These are phyloP conservation scores for Neckera pumila DNA, from an alignment of 225 moss, liverwort and hornwort species.

Conservation along the genomic window DNA sequence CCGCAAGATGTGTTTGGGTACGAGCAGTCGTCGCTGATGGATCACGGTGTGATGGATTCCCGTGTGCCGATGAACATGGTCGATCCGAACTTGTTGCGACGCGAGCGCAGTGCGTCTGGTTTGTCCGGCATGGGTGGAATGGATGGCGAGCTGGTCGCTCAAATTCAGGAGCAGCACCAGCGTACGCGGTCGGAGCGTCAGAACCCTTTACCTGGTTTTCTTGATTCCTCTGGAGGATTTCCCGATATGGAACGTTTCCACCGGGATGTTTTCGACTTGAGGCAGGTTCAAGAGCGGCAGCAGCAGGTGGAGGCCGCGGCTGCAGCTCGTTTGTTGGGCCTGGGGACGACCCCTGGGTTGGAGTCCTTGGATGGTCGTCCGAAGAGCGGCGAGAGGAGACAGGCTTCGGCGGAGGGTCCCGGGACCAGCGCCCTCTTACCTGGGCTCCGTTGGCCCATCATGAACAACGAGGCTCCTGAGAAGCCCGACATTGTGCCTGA, in stretches of 20 bases:
- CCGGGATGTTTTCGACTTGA: slow-evolving; percentile 42
- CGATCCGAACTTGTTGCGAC: slow-evolving; percentile 67
- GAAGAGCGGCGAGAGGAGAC: slow-evolving; percentile 36
- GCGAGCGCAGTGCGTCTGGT: slow-evolving; percentile 70
- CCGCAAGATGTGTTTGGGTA: slow-evolving; percentile 76
- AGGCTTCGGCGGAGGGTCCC: slow-evolving; percentile 6
- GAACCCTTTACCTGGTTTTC: slow-evolving; percentile 41
- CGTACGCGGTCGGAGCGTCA: slow-evolving; percentile 57
- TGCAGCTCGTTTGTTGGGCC: slow-evolving; percentile 34
- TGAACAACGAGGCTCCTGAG: slow-evolving; percentile 23
- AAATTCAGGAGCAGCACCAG: slow-evolving; percentile 73
- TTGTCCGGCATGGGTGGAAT: slow-evolving; percentile 59
- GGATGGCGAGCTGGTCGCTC: slow-evolving; percentile 73
- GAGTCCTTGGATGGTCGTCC: slow-evolving; percentile 21
- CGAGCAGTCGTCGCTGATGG: slow-evolving; percentile 28
- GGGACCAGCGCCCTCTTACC: slow-evolving; percentile 35
- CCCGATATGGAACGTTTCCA: slow-evolving; percentile 39
- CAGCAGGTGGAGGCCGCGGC: slow-evolving; percentile 62
- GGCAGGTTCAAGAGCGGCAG: slow-evolving; percentile 54
- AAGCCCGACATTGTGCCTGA: slow-evolving; percentile 14
- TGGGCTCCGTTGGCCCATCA: slow-evolving; percentile 41
- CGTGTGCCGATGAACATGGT: slow-evolving; percentile 58
- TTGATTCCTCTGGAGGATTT: slow-evolving; percentile 22
- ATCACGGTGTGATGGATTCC: slow-evolving; percentile 22
- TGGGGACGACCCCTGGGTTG: slow-evolving; percentile 1